Evolutionary conservation across 2,329 filamentous ascomycete genomes (phyloP).

Genomic region (Raffaelea albimanens): DNA sequence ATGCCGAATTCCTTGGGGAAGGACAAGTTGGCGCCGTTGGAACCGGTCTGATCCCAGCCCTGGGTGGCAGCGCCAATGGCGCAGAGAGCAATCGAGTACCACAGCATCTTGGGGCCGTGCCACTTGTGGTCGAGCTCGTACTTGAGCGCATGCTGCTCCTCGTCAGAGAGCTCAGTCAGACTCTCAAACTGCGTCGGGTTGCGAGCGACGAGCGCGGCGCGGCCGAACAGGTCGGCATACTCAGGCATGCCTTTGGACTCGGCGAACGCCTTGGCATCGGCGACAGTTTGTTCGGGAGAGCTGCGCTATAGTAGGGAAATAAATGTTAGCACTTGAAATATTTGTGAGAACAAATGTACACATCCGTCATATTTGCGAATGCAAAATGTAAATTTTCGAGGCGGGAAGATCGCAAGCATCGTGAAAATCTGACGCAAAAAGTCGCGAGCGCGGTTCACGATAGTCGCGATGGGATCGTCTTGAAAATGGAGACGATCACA

Average conservation of each 20-base stretch:
- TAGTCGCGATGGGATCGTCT: too few species aligned
- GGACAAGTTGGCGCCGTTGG: conserved; percentile 52
- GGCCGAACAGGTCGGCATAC: conserved; percentile 48
- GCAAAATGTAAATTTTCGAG: too few species aligned
- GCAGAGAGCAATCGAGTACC: conserved; percentile 57
- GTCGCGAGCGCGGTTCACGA: too few species aligned
- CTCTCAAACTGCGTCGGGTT: conserved; percentile 53
- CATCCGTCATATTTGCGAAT: too few species aligned
- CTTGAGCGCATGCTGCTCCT: conserved; percentile 51
- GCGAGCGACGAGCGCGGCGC: conserved; percentile 66
- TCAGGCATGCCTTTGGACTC: conserved; percentile 43
- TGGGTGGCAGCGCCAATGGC: conserved; percentile 63
- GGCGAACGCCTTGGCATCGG: conserved; percentile 1
- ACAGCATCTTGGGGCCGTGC: conserved; percentile 51
- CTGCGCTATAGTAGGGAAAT: not conserved
- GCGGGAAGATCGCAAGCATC: too few species aligned
- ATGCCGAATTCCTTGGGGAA: conserved; percentile 48
- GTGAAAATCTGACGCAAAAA: too few species aligned
- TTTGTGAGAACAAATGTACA: too few species aligned
- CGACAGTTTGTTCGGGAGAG: not conserved
- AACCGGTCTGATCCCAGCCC: conserved; percentile 58
- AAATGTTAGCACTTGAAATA: not conserved
- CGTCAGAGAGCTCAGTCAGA: conserved; percentile 37
- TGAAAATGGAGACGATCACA: too few species aligned
- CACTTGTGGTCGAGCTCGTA: conserved; percentile 60